Base-by-base conservation (phyloP, 345 rosid genomes). In the Balakata baccata region DNA sequence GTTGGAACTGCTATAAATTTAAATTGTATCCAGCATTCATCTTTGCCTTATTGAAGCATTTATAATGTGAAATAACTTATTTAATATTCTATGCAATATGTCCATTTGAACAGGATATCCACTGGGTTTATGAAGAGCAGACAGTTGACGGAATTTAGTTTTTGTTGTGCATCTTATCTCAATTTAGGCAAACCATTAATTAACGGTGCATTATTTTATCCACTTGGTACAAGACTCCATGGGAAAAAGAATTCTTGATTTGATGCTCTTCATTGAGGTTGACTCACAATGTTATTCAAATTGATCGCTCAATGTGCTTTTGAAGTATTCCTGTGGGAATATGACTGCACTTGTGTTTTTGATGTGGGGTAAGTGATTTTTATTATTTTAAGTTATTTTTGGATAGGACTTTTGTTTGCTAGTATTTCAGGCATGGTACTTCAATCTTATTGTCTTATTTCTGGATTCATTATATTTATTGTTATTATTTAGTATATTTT, bases 41-140 rank as follows among this genome's bases (percentile, higher is more conserved):
- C 16, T 69, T 52, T 63, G 13, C 38, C 16, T 39, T 75, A 7
- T 74, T 62, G 59, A 57, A 73, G 11, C 11, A 78, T 68, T 23
- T 34, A 38, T 13, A 52, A 34, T 62, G 54, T 37, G 16, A 3
- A 69, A 49, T 72, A 75, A 53, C 63, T 78, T 18, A 20, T 60
- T 52, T 25, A 52, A 18, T 57, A 7, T 3, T 60, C 29, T 18
- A 6, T 57, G 25, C 34, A 29, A 51, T 50, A 60, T 43, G 72
- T 68, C 74, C 20, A 11, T 52, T 60, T 74, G 60, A 65, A 80
- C 87, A 88, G 94, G 86, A 83, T 73, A 74, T 86, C 75, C 77
- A 77, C 22, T 86, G 85, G 90, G 67, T 83, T 64, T 82, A 75
- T 69, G 84, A 80, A 68, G 70, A 78, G 54, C 77, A 84, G 54